Evolutionary conservation across 2,329 filamentous ascomycete genomes (phyloP).

Genomic region (Nothopassalora personata): DNA sequence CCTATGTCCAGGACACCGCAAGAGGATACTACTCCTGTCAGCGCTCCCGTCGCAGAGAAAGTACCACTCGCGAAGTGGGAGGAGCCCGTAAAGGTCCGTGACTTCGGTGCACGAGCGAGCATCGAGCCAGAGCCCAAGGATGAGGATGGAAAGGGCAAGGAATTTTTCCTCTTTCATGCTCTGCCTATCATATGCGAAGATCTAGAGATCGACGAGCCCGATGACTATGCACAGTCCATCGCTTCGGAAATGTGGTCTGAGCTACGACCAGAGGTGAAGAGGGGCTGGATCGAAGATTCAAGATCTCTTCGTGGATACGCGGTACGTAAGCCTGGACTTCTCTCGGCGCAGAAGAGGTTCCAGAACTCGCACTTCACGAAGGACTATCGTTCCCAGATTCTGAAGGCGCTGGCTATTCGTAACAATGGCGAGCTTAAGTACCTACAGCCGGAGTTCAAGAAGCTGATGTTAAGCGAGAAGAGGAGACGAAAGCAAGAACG

Average conservation of each 20-base stretch:
- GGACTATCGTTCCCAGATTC: constrained; percentile 2
- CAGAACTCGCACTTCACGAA: constrained; percentile 1
- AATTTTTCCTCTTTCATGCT: constrained; percentile 2
- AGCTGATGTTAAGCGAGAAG: background rate
- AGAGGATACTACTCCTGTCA: background rate
- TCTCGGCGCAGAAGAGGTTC: background rate
- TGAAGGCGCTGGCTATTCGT: background rate
- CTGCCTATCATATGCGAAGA: constrained; percentile 1
- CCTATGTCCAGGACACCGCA: background rate
- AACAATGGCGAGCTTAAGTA: constrained; percentile 2
- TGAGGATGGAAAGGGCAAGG: background rate
- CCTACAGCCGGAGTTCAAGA: constrained; percentile 1
- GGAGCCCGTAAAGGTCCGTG: background rate
- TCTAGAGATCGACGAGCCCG: background rate
- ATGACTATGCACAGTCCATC: background rate
- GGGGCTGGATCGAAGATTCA: constrained; percentile 1
- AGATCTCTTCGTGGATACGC: background rate
- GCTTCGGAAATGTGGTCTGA: background rate
- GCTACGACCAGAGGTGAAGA: background rate
- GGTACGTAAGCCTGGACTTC: background rate
- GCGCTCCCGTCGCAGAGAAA: background rate
- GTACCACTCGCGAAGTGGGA: background rate
- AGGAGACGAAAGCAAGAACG: background rate
- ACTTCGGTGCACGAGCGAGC: background rate
- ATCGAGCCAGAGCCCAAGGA: background rate